Evolutionary conservation across 352 stramenopile genomes (phyloP).

Genomic region (Pythium apleroticum): DNA sequence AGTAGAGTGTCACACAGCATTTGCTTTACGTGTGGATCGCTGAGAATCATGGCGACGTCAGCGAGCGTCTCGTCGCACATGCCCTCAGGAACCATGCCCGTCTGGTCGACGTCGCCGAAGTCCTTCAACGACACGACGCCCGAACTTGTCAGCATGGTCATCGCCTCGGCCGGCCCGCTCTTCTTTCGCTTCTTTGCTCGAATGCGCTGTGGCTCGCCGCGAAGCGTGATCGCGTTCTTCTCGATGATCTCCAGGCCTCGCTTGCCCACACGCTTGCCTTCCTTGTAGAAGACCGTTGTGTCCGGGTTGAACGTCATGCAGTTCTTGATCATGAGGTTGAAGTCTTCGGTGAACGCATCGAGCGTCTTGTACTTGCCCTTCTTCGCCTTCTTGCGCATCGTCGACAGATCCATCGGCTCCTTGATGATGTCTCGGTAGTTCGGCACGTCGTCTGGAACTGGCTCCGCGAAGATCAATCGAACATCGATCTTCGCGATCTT

Average conservation of each 20-base stretch:
- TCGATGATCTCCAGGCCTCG: conserved; percentile 80
- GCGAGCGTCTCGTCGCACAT: conserved; percentile 76
- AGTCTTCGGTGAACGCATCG: conserved; percentile 75
- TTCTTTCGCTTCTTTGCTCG: conserved; percentile 79
- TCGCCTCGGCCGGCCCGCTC: conserved; percentile 51
- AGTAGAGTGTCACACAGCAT: conserved; percentile 75
- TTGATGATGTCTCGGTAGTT: conserved; percentile 84
- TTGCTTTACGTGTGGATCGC: conserved; percentile 76
- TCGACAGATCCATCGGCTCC: conserved; percentile 85
- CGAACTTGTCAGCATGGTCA: conserved; percentile 74
- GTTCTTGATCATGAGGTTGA: conserved; percentile 88
- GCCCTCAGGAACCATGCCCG: conserved; percentile 80
- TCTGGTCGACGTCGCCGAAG: conserved; percentile 72
- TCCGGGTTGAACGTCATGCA: conserved; percentile 87
- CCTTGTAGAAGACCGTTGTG: conserved; percentile 87
- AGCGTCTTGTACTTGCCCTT: conserved; percentile 82
- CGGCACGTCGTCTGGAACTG: conserved; percentile 80
- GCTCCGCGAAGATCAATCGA: conserved; percentile 83
- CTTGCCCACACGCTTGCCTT: conserved; percentile 84
- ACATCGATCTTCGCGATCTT: conserved; percentile 78
- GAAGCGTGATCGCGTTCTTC: conserved; percentile 56
- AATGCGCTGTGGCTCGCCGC: conserved; percentile 71
- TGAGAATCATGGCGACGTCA: conserved; percentile 76
- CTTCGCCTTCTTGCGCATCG: conserved; percentile 77
- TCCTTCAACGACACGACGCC: conserved; percentile 64